Evolutionary conservation across 805 yeast species (phyloP), one percentile per base, ranked within the genome.

Genomic region (Yarrowia sp.): DNA sequence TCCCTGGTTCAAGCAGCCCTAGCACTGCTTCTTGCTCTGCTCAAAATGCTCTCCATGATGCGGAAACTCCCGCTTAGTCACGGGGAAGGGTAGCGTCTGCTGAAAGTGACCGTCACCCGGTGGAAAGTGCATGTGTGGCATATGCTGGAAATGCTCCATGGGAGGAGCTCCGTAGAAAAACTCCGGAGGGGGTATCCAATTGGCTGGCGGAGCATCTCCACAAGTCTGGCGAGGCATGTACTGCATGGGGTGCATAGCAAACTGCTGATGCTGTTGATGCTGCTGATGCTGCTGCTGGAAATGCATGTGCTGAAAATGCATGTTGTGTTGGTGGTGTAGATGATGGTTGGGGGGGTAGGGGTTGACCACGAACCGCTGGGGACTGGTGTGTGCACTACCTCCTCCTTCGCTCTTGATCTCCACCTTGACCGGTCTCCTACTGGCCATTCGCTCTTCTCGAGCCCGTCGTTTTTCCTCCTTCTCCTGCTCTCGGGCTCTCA

Each of bases 401-500:
- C 3, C n/a, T 33, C 53, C 28, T 22, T 48, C 55, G 1, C 6
- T 17, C 55, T 48, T 48, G 8, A 48, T 14, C 15, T 48, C 41
- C 32, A 9, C 8, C 32, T 48, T 48, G 11, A 33, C 11, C 13
- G 13, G 13, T 8, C 41, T 13, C 32, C 32, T 13, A 3, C 18
- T 39, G 13, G 55, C 41, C 15, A 48, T 13, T n/a, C 13, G 33
- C 8, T 48, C 55, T 41, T 33, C 55, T 13, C 55, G 55, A 17
- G 55, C 55, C 18, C 55, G 36, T 39, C 38, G 47, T 41, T 17
- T n/a, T 39, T 55, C 47, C 47, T 55, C 47, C 47, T 41, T 39
- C 38, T 39, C 61, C 42, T 31, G 28, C 38, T 55, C 61, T 31
- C 61, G 45, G 6, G 47, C 47, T 31, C 33, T 14, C 36, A 31